Conservation (phyloP, 768 basidiomycete species). For the Antrodiella citrinella region DNA sequence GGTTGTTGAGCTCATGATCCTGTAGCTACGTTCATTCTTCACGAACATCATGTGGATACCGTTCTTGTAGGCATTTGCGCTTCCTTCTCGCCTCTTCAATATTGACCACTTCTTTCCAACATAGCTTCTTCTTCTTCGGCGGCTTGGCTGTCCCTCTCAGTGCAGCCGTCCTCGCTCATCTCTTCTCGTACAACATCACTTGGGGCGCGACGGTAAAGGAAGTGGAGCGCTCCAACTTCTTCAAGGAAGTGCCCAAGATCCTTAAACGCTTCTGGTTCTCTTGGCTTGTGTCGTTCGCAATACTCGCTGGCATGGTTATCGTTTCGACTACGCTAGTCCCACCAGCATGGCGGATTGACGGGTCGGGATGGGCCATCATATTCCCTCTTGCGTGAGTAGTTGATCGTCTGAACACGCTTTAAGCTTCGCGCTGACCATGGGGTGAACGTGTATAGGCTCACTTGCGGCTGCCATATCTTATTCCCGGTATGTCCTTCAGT, state of each 20-base stretch:
- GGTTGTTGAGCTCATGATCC: too few species aligned
- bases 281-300: constrained; percentile 43
- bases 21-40: constrained; percentile 20
- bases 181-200: constrained; percentile 71
- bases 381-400: constrained; percentile 60
- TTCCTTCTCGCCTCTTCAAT: neutral
- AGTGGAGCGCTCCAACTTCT: constrained; percentile 85
- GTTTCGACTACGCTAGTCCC: constrained; percentile 48
- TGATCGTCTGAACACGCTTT: too few species aligned
- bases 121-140: constrained; percentile 72
- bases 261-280: constrained; percentile 71
- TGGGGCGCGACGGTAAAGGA: constrained; percentile 82
- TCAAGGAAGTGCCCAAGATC: constrained; percentile 83
- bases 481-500: constrained; percentile 62
- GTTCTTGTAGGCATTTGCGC: constrained; percentile 28
- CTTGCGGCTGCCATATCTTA: constrained; percentile 57
- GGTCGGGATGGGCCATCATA: constrained; percentile 61
- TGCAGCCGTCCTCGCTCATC: constrained; percentile 55
- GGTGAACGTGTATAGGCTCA: constrained; percentile 33
- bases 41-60: constrained; percentile 30
- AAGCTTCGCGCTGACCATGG: too few species aligned
- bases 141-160: constrained; percentile 67
- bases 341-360: constrained; percentile 54
- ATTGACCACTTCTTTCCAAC: neutral
- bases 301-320: constrained; percentile 52